Base-by-base conservation (phyloP, 129 eudicot genomes). In the sunflower (Helianthus annuus) region DNA sequence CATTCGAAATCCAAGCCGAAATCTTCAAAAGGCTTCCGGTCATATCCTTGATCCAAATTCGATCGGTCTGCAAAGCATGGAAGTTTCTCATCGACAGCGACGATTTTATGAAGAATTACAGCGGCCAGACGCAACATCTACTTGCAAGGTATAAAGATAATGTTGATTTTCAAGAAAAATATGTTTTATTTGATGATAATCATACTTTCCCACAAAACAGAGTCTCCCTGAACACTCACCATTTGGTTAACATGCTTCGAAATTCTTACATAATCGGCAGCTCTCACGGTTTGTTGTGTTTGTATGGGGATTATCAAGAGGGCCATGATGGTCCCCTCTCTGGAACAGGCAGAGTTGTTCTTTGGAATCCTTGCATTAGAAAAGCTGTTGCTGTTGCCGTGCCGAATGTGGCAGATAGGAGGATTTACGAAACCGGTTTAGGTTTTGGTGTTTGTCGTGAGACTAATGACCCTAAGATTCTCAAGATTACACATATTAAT, bases 41-140 rank as follows among this genome's bases (percentile, higher is more conserved):
- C 3, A 75, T 80, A 66, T 73, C 91, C 9, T 62, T 83, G 12
- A 24, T 80, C 7, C 74, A 77, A 1, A 83, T 80, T 66, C 66
- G 77, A 10, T 8, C 61, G 2, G 87, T 83, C n/a, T 73, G 69
- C 74, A 77, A 80, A 83, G 42, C 74, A 66, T 83, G 91, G 87
- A 56, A 77, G 64, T 48, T 76, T 10, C 36, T 80, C 8, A 86
- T 86, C 59, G 76, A 84, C 7, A 55, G 73, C 66, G 76, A 81
- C 5, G 29, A 19, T 13, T 86, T 86, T 12, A 74, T 74, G 38
- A 39, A 16, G 32, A 64, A 42, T 73, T 70, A 80, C 61, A n/a
- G 16, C 27, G 27, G 16, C 63, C 36, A 59, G 0, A 4, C 40
- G 8, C 38, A 22, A 2, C 29, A 64, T 40, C 68, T 84, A 6